Conservation (phyloP, 2,329 filamentous ascomycete species). For the Ciborinia camelliae region DNA sequence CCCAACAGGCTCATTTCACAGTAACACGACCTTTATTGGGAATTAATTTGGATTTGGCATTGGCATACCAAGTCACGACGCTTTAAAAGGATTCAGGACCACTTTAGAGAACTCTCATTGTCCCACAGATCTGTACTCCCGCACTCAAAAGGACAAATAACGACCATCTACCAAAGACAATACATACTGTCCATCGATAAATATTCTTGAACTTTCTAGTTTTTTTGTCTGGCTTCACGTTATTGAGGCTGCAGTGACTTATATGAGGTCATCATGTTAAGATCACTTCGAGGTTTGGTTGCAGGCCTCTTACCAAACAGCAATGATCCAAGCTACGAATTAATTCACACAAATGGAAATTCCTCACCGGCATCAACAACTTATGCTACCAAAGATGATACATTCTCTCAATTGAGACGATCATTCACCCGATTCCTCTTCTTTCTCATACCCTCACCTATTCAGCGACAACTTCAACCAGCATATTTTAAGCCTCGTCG, state of each 20-base stretch:
- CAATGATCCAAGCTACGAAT: constrained; percentile 14
- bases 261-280: constrained; percentile 9
- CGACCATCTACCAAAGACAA: not conserved
- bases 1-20: not conserved
- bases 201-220: not conserved
- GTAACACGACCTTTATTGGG: not conserved
- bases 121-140: not conserved
- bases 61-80: no score
- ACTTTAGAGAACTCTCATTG: not conserved
- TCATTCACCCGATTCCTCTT: constrained; percentile 13
- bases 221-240: not conserved
- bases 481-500: constrained; percentile 27
- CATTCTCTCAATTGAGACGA: not conserved
- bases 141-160: not conserved
- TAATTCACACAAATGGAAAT: not conserved
- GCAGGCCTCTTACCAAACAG: constrained; percentile 2
- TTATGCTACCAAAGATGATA: constrained; percentile 5
- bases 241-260: not conserved
- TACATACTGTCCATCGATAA: not conserved
- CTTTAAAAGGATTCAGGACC: not conserved
- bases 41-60: no score
- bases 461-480: constrained; percentile 36
- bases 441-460: constrained; percentile 34
- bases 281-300: constrained; percentile 14
- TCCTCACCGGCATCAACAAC: not conserved